Evolutionary conservation across 176 grass and related monocot genomes (phyloP), one percentile per base, ranked within the genome.

Genomic region (Dactylis glomerata): DNA sequence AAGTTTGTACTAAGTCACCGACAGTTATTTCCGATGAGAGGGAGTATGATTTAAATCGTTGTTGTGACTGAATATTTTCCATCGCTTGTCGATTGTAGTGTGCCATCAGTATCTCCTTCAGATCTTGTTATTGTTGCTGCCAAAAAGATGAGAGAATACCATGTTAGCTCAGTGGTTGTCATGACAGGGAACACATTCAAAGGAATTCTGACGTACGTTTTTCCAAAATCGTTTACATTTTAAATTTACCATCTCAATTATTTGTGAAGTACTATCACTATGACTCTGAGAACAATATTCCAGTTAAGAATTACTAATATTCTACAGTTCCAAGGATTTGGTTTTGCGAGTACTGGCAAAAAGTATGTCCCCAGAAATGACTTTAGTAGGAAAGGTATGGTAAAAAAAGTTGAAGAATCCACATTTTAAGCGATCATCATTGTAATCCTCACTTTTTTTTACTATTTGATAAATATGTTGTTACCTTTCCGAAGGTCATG

Each of bases 181-280:
- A 93, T 93, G 89, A 57, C 89, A 56, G 92, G 89, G 79, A 89
- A 57, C 75, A 68, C 32, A 11, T 12, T 91, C 40, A 87, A 86
- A 64, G 95, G 95, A 73, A 90, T 98, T 87, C 16, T 95, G 63
- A 95, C 91, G 89, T 98, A 93, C 47, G 52, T 71, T 77, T 28
- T 38, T 32, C 11, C 24, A 17, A 80, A 63, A 2, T 9, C 16
- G n/a, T 16, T 14, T 76, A 36, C 2, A 10, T 27, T 65, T 30
- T n/a, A 3, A 65, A 6, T 84, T 80, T 11, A 0, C 20, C 23
- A 32, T 73, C 20, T 30, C 45, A 65, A 42, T 5, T 62, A 36
- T 49, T 65, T 65, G 10, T 65, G 4, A 51, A 40, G n/a, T 75
- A 1, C 8, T 69, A 46, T 46, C 8, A 68, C 57, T 81, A 49